A percentile compares a stretch with the other conserved stretches of the same genome.
Evolutionary conservation across 495 filamentous ascomycete species (phyloP).

Genomic region (Aspergillus affinis): DNA sequence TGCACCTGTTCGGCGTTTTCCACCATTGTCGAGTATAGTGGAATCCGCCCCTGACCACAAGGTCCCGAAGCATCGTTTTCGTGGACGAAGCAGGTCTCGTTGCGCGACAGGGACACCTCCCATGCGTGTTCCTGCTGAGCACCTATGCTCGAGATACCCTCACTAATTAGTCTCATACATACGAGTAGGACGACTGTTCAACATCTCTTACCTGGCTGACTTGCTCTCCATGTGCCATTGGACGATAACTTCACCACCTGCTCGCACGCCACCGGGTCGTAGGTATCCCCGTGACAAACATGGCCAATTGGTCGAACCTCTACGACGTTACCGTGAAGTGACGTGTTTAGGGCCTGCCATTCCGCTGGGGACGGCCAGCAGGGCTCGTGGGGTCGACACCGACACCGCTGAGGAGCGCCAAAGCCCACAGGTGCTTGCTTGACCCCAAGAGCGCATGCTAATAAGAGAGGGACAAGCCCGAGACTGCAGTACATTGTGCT

Average conservation of each 20-base stretch:
- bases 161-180: too few relatives aligned
- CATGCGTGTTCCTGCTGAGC: constrained; percentile 8
- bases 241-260: neutral
- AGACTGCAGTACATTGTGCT: too few relatives aligned
- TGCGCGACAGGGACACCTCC: neutral
- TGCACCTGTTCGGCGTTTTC: constrained; percentile 28
- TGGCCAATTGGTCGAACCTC: constrained; percentile 6
- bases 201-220: constrained; percentile 1
- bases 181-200: neutral
- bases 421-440: too few relatives aligned
- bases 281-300: constrained; percentile 10
- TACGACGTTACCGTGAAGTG: constrained; percentile 9
- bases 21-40: constrained; percentile 15
- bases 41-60: constrained; percentile 19
- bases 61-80: neutral
- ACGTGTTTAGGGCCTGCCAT: constrained; percentile 15
- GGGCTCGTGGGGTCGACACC: constrained; percentile 11
- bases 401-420: neutral
- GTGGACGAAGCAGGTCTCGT: constrained; percentile 4
- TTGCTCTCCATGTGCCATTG: constrained; percentile 5
- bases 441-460: too few relatives aligned
- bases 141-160: neutral
- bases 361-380: constrained; percentile 10
- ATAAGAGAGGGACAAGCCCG: too few relatives aligned
- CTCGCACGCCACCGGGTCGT: neutral